Evolutionary conservation across 345 rosid species (phyloP), one percentile per base, ranked within the genome.

Genomic region (Melaleuca alternifolia): DNA sequence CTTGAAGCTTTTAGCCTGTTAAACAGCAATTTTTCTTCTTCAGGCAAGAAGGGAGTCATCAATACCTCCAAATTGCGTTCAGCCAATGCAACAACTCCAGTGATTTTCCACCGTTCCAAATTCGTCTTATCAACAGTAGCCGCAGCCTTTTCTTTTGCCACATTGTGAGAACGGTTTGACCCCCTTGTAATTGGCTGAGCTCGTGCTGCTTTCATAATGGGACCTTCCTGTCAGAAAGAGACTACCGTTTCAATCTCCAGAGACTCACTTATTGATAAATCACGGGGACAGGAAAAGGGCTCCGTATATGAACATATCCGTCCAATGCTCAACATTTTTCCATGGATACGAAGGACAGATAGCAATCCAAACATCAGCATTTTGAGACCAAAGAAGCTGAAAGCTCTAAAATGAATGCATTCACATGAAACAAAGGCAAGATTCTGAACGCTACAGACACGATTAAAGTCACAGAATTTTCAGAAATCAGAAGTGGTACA

Each of bases 11-110:
- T 12, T 24, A 6, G 44, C 41, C 16, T 18, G 59, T 83, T 23
- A 83, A 83, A 52, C 85, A 28, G 16, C 26, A 52, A 7, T 12
- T 50, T 30, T 4, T 28, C 85, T 54, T n/a, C 44, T 83, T 53
- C 85, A 18, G 44, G 61, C 61, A 83, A 51, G 10, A 10, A 52
- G 54, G 48, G 48, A 9, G 44, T 51, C 10, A 37, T 51, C 21
- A 65, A 83, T 89, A 97, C 99, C 96, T 93, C 92, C 91, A 97
- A 91, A 88, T 90, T 92, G 87, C 94, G 87, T 86, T 93, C 96
- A 28, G 96, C 91, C 85, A 97, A 89, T 11, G 93, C 96, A 84
- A 95, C 77, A 33, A 96, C 94, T 86, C 98, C 96, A 15, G 98
- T 97, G 51, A 92, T 88, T 86, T 94, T 94, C 98, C 98, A 96